Conservation (phyloP, 805 yeast genomes). For the Yarrowia alimentaria region DNA sequence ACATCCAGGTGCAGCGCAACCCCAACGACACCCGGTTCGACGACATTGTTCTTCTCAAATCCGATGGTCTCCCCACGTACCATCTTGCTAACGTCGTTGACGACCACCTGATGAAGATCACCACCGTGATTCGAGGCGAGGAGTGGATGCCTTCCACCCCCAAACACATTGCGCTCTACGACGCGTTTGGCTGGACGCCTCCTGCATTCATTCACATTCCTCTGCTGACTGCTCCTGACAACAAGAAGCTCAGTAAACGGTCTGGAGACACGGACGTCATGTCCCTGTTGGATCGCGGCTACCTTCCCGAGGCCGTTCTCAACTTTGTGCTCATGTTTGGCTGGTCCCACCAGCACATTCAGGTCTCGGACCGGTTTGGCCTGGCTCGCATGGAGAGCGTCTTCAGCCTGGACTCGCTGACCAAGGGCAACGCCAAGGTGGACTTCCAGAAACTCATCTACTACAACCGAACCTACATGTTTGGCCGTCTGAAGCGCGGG, state of each 20-base stretch:
- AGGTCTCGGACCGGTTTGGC: slow-evolving; percentile 37
- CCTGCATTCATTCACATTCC: slow-evolving; percentile 92
- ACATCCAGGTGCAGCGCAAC: slow-evolving; percentile 79
- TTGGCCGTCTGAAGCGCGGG: slow-evolving; percentile 44
- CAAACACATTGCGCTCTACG: slow-evolving; percentile 82
- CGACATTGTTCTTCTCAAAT: slow-evolving; percentile 83
- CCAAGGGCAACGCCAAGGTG: slow-evolving; percentile 93
- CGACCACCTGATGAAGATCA: slow-evolving; percentile 87
- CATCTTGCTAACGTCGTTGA: slow-evolving; percentile 96
- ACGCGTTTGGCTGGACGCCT: slow-evolving; percentile 79
- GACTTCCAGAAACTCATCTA: slow-evolving; percentile 69
- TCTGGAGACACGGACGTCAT: slow-evolving; percentile 75
- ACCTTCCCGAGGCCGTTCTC: slow-evolving; percentile 80
- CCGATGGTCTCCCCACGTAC: slow-evolving; percentile 95
- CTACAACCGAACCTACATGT: slow-evolving; percentile 73
- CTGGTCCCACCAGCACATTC: slow-evolving; percentile 71
- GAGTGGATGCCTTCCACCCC: slow-evolving; percentile 98
- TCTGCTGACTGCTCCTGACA: slow-evolving; percentile 62
- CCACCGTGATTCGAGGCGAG: slow-evolving; percentile 95
- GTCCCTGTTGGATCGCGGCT: slow-evolving; percentile 56
- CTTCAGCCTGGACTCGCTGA: slow-evolving; percentile 70
- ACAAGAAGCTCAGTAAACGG: slow-evolving; percentile 74
- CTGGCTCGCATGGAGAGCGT: slow-evolving; percentile 48
- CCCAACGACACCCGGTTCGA: slow-evolving; percentile 71
- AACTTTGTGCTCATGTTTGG: slow-evolving; percentile 91